These are phyloP conservation scores for Elaphomyces granulatus DNA, from an alignment of 495 filamentous ascomycete species.

Conservation along the genomic window DNA sequence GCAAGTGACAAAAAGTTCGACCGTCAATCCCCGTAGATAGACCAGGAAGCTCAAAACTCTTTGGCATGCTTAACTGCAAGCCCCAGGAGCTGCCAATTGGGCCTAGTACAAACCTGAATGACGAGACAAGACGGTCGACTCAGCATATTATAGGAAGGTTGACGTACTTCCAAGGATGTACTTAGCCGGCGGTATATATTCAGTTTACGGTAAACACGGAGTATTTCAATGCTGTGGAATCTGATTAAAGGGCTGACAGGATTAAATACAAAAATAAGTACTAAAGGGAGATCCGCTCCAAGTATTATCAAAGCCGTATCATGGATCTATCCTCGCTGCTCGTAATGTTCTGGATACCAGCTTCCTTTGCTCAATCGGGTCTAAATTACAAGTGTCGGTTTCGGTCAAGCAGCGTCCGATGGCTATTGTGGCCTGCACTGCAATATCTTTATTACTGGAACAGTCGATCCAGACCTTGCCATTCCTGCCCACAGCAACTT, in stretches of 20 bases:
- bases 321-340: constrained; percentile 30
- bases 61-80: background rate
- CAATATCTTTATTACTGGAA: constrained; percentile 40
- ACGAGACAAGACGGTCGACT: background rate
- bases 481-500: constrained; percentile 89
- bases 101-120: background rate
- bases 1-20: background rate
- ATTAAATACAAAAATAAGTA: no score
- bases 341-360: constrained; percentile 55
- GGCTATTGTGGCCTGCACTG: constrained; percentile 48
- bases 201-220: background rate
- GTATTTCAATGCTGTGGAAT: no score
- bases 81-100: background rate
- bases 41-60: no score
- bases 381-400: constrained; percentile 55
- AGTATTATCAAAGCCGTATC: no score
- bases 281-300: no score
- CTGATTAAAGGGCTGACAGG: no score
- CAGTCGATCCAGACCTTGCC: constrained; percentile 81
- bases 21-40: background rate
- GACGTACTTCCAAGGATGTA: no score
- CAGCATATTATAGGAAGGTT: background rate
- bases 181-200: background rate
- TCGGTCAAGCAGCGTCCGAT: constrained; percentile 70
- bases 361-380: constrained; percentile 62